Conservation (phyloP, 306 rosid genomes). For the Vigna mungo region DNA sequence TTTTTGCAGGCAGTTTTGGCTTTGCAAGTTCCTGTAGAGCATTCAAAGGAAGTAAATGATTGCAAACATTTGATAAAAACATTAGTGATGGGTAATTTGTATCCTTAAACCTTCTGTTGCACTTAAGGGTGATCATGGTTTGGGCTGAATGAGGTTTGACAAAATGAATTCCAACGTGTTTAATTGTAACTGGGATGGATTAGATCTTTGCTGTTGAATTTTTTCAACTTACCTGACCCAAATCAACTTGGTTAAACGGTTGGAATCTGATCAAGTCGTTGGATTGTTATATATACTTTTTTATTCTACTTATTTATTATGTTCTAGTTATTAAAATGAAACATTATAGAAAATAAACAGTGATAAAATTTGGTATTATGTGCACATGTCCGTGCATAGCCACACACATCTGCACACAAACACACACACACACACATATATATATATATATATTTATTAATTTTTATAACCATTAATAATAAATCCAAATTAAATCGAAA, state of each 20-base stretch:
- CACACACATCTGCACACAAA: too few species aligned
- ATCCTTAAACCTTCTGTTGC: conserved; percentile 32
- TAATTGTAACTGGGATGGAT: neutral
- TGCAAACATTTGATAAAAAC: conserved; percentile 96
- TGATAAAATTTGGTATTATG: neutral
- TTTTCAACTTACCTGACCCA: neutral
- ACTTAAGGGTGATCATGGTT: conserved; percentile 1
- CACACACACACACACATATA: too few species aligned
- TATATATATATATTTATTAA: neutral
- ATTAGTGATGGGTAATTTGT: conserved; percentile 91
- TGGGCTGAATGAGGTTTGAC: neutral
- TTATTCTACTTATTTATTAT: neutral
- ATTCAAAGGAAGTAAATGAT: conserved; percentile 94
- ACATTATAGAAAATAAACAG: neutral
- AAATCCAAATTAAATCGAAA: neutral
- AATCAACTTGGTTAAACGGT: neutral
- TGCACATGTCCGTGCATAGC: too few species aligned
- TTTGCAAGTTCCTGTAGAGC: conserved; percentile 89
- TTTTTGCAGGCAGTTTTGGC: conserved; percentile 93
- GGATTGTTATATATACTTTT: too few species aligned
- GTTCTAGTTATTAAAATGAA: neutral
- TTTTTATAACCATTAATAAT: neutral
- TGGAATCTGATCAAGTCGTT: neutral
- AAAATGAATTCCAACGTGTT: neutral
- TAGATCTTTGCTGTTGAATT: neutral